These are phyloP conservation scores for Phytopythium kandeliae DNA, from an alignment of 352 stramenopile genomes.

Conservation along the genomic window DNA sequence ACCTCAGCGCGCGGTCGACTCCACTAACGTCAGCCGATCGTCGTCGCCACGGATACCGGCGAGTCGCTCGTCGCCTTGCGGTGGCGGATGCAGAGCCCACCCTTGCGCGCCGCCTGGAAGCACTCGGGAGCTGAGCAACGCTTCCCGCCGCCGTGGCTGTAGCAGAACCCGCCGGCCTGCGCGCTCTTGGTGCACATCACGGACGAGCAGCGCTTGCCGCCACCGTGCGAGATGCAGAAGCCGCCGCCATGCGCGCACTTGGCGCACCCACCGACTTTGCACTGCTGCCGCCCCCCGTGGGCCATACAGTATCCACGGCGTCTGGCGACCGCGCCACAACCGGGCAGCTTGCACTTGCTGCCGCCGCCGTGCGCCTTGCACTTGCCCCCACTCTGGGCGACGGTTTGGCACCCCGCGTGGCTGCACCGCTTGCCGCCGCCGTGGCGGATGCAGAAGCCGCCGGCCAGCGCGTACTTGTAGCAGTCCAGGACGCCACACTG, in stretches of 20 bases:
- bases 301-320: constrained; percentile 72
- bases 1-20: no score
- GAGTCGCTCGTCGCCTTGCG: no score
- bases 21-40: no score
- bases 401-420: constrained; percentile 46
- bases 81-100: constrained; percentile 76
- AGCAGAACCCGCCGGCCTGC: constrained; percentile 72
- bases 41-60: no score
- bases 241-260: constrained; percentile 75
- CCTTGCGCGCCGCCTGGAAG: constrained; percentile 71
- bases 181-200: constrained; percentile 56
- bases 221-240: constrained; percentile 71
- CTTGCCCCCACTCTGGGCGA: constrained; percentile 69
- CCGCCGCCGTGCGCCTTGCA: constrained; percentile 83
- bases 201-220: constrained; percentile 64
- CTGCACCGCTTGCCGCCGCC: constrained; percentile 74
- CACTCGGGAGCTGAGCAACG: constrained; percentile 63
- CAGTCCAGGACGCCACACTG: constrained; percentile 57
- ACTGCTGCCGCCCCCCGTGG: constrained; percentile 65
- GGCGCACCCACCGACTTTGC: constrained; percentile 58
- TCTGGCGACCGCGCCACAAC: constrained; percentile 54
- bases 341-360: constrained; percentile 66
- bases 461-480: constrained; percentile 58
- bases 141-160: constrained; percentile 75
- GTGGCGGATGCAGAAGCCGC: constrained; percentile 70